A percentile compares a stretch with the other conserved stretches of the same genome.
phyloP scores from a whole-genome alignment of 768 basidiomycete species.

The Tephrocybe sp. region DNA sequence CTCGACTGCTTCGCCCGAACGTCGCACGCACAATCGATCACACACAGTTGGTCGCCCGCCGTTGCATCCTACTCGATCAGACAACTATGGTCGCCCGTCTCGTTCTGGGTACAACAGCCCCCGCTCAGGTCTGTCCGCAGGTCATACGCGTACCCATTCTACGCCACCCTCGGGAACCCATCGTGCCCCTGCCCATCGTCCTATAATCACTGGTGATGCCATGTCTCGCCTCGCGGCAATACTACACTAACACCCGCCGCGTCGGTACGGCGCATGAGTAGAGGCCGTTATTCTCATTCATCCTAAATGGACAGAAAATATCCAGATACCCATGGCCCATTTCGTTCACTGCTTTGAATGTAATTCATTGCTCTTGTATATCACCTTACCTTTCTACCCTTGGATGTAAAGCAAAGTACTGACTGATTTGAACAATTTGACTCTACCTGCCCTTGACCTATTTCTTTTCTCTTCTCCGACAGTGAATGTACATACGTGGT shows the following conservation, averaged over 20 bases:
- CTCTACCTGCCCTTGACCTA: neutral
- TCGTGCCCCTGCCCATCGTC: constrained; percentile 47
- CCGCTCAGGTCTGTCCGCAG: constrained; percentile 32
- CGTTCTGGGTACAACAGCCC: constrained; percentile 48
- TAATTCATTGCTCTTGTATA: constrained; percentile 12
- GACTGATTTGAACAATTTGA: neutral
- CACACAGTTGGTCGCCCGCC: constrained; percentile 53
- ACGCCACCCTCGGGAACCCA: constrained; percentile 50
- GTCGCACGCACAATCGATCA: constrained; percentile 50
- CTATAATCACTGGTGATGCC: constrained; percentile 74
- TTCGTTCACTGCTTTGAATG: constrained; percentile 2
- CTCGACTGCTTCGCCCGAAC: constrained; percentile 25
- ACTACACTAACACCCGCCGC: constrained; percentile 22
- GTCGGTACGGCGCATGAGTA: constrained; percentile 24
- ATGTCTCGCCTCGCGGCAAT: constrained; percentile 61
- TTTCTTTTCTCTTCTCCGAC: no score
- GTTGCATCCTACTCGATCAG: constrained; percentile 29
- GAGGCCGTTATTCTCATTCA: no score
- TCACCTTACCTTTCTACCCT: constrained; percentile 7
- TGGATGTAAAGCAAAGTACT: constrained; percentile 20
- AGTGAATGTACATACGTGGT: no score
- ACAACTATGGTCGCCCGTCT: constrained; percentile 30
- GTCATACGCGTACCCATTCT: constrained; percentile 64
- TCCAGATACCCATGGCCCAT: constrained; percentile 8
- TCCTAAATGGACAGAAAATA: constrained; percentile 16